phyloP scores from a whole-genome alignment of 2,329 filamentous ascomycete species.

The Microdochium trichocladiopsis region DNA sequence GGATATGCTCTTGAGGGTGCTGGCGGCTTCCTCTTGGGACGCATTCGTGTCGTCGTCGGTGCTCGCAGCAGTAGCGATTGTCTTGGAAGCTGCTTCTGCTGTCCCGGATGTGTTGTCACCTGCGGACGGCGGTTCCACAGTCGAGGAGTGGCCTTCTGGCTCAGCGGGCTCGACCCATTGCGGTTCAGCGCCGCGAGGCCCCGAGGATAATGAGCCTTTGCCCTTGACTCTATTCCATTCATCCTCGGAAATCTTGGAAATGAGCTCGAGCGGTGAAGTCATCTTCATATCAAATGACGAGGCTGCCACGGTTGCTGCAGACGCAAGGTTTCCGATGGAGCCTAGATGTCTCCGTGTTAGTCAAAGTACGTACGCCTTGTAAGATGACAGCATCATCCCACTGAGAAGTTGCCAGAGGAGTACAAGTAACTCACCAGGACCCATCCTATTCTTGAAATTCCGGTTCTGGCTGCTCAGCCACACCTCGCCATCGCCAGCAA shows the following conservation, averaged over 20 bases:
- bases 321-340: conserved; percentile 34
- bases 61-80: neutral
- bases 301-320: conserved; percentile 37
- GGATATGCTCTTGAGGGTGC: conserved; percentile 10
- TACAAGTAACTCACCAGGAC: conserved; percentile 19
- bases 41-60: neutral
- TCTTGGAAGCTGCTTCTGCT: neutral
- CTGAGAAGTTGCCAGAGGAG: no score
- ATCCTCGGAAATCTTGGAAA: conserved; percentile 16
- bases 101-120: neutral
- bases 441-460: conserved; percentile 39
- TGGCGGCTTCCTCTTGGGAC: neutral
- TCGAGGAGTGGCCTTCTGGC: neutral
- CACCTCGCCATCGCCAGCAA: conserved; percentile 29
- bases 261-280: conserved; percentile 24
- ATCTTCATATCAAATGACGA: conserved; percentile 36
- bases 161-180: conserved; percentile 7
- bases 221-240: conserved; percentile 10
- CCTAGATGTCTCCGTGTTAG: no score
- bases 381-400: neutral
- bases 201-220: conserved; percentile 8
- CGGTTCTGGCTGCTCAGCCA: conserved; percentile 38
- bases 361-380: neutral
- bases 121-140: neutral
- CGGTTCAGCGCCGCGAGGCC: conserved; percentile 1